A percentile compares a stretch with the other conserved stretches of the same genome.
These are phyloP conservation scores for Paramecium caudatum DNA, from an alignment of 73 alveolate species.

Conservation along the genomic window DNA sequence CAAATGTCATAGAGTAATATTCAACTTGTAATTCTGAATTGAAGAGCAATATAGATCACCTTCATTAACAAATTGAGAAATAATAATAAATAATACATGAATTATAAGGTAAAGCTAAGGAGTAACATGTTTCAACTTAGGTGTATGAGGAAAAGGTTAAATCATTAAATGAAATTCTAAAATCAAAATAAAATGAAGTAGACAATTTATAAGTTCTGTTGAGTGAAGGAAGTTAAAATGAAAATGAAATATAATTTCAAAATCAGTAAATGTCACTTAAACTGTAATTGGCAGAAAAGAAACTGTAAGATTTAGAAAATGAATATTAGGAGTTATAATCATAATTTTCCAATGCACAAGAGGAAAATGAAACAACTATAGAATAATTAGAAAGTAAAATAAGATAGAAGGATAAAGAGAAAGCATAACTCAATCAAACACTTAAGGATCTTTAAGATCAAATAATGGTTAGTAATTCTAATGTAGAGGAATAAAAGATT, in stretches of 20 bases:
- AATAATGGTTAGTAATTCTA: not conserved
- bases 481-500: not conserved
- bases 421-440: not conserved
- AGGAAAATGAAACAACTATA: not conserved
- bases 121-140: not conserved
- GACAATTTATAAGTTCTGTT: not conserved
- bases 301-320: not conserved
- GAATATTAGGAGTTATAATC: not conserved
- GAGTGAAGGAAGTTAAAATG: not conserved
- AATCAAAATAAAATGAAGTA: not conserved
- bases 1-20: slow-evolving; percentile 13
- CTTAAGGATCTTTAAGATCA: not conserved
- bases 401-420: not conserved
- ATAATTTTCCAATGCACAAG: no score
- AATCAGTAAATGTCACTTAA: not conserved
- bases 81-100: not conserved
- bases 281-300: not conserved
- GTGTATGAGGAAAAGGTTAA: not conserved
- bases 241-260: not conserved
- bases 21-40: not conserved
- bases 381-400: not conserved
- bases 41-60: not conserved
- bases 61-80: not conserved
- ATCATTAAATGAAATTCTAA: not conserved
- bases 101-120: not conserved